A percentile compares a stretch with the other conserved stretches of the same genome.
These are phyloP conservation scores for Cryptococcus sp. DNA, from an alignment of 1,284 basidiomycete species.

Conservation along the genomic window DNA sequence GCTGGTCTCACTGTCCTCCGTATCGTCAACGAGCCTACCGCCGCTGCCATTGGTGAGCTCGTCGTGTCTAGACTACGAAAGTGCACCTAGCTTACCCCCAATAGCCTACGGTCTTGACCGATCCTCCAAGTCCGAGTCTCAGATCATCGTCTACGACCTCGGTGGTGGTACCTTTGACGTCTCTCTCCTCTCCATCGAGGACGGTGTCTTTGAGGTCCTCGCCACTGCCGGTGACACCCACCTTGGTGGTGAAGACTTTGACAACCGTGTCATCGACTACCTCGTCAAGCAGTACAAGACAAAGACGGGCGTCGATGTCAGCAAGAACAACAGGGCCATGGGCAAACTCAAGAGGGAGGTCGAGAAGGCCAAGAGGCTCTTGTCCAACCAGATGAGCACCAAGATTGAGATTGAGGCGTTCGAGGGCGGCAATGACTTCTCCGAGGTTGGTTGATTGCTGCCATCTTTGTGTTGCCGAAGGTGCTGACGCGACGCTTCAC, in stretches of 20 bases:
- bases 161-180: conserved; percentile 99
- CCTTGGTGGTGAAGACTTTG: conserved; percentile 98
- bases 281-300: conserved; percentile 91
- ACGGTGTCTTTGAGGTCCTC: conserved; percentile 95
- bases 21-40: conserved; percentile 99
- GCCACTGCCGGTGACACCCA: conserved; percentile 98
- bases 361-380: conserved; percentile 97
- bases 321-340: conserved; percentile 80
- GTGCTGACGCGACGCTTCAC: conserved; percentile 1
- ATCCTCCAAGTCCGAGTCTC: conserved; percentile 79
- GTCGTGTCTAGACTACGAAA: not conserved
- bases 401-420: conserved; percentile 77
- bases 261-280: conserved; percentile 92
- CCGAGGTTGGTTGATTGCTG: conserved; percentile 59
- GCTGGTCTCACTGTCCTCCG: conserved; percentile 93
- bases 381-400: conserved; percentile 72
- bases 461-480: not conserved
- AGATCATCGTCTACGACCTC: conserved; percentile 97
- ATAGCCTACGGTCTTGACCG: conserved; percentile 95
- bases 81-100: not conserved
- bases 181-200: conserved; percentile 91
- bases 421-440: conserved; percentile 93
- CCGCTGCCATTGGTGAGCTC: conserved; percentile 65
- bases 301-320: conserved; percentile 87
- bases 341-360: conserved; percentile 98